phyloP scores from a whole-genome alignment of 2,329 filamentous ascomycete genomes.

The Xylaria digitata region DNA sequence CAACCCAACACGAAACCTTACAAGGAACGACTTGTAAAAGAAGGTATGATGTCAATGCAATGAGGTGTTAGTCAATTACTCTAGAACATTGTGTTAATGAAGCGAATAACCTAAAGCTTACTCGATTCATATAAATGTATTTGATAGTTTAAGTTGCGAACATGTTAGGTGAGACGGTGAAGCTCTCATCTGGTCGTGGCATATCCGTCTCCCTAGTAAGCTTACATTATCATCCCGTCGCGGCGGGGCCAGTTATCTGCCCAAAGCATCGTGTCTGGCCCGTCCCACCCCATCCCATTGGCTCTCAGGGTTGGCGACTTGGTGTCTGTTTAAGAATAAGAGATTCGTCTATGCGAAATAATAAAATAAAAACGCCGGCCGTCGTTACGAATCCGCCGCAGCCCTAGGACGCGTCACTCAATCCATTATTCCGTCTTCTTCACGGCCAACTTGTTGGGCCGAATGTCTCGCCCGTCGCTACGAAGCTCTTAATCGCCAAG shows the following conservation, averaged over 20 bases:
- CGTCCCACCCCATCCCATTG: background rate
- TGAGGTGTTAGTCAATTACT: no score
- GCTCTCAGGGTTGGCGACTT: no score
- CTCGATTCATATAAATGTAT: background rate
- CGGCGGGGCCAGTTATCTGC: background rate
- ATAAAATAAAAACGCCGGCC: background rate
- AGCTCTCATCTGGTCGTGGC: background rate
- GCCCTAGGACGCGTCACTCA: background rate
- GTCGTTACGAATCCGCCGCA: background rate
- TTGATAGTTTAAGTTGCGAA: background rate
- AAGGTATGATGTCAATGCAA: no score
- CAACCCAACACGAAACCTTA: no score
- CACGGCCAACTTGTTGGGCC: conserved; percentile 63
- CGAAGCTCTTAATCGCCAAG: conserved; percentile 56
- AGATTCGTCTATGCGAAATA: background rate
- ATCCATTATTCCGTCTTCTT: conserved; percentile 16
- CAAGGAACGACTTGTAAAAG: no score
- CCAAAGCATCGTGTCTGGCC: background rate
- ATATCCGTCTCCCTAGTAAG: background rate
- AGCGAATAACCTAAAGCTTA: no score
- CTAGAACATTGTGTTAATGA: no score
- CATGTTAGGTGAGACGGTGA: background rate
- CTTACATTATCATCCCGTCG: background rate
- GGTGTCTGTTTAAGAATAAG: background rate
- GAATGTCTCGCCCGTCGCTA: conserved; percentile 61